Percentiles rank a stretch among this genome's conserved stretches.
Evolutionary conservation across 179 eudicot species (phyloP).

Genomic region (Sideroxylon spinosum): DNA sequence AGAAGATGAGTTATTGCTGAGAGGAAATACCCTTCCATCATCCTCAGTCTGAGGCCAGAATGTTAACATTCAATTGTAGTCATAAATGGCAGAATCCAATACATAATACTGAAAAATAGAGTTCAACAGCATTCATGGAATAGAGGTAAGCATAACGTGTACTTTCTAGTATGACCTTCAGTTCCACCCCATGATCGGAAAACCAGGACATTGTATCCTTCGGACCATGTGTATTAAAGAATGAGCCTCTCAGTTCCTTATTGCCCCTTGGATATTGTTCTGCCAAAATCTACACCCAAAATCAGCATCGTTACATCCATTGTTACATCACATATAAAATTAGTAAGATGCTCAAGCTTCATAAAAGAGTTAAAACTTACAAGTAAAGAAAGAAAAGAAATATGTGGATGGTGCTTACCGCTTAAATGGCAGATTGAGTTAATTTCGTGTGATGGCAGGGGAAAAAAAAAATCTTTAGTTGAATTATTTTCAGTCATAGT

Average conservation of each 20-base stretch:
- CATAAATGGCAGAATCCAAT: not conserved
- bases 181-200: slow-evolving; percentile 72
- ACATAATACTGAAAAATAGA: not conserved
- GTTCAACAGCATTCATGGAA: not conserved
- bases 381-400: not conserved
- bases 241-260: slow-evolving; percentile 76
- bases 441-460: not conserved
- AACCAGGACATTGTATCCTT: slow-evolving; percentile 92
- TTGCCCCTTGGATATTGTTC: slow-evolving; percentile 84
- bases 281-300: slow-evolving; percentile 48
- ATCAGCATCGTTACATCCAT: not conserved
- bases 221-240: slow-evolving; percentile 78
- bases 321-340: not conserved
- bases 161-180: slow-evolving; percentile 50
- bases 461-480: no score
- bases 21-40: slow-evolving; percentile 95
- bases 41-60: slow-evolving; percentile 54
- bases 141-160: not conserved
- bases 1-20: slow-evolving; percentile 74
- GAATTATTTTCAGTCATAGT: not conserved
- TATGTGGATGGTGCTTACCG: no score
- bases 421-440: not conserved
- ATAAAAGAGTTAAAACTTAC: not conserved
- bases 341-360: not conserved
- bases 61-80: not conserved